Evolutionary conservation across 1,139 yeast species (phyloP).

Genomic region (Protomyces lactucae-debilis): DNA sequence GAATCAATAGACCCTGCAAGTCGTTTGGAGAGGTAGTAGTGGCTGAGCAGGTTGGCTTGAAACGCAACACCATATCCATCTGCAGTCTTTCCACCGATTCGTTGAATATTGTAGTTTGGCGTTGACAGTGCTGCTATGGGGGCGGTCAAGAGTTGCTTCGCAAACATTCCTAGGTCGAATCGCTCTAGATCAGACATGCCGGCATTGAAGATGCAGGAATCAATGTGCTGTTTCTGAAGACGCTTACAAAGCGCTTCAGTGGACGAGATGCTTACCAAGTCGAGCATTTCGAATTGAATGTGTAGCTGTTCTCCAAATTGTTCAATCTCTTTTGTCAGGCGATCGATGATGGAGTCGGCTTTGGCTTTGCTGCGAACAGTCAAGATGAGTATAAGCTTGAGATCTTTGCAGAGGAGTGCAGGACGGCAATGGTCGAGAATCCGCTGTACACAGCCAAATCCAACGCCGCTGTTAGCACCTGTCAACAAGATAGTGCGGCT

Average conservation of each 20-base stretch:
- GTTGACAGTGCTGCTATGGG: constrained; percentile 78
- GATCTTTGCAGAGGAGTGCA: constrained; percentile 42
- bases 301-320: constrained; percentile 45
- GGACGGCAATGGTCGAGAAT: constrained; percentile 40
- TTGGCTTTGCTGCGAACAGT: constrained; percentile 86
- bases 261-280: constrained; percentile 87
- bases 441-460: constrained; percentile 77
- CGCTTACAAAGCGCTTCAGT: constrained; percentile 51
- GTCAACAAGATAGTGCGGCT: constrained; percentile 9
- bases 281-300: constrained; percentile 80
- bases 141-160: constrained; percentile 54
- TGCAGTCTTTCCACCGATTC: constrained; percentile 62
- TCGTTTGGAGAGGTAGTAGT: constrained; percentile 56
- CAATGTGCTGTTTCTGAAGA: constrained; percentile 59
- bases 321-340: constrained; percentile 26
- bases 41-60: constrained; percentile 94
- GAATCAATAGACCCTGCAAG: neutral
- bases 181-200: constrained; percentile 86
- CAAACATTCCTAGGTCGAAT: constrained; percentile 76
- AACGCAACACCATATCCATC: constrained; percentile 77
- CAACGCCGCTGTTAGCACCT: constrained; percentile 56
- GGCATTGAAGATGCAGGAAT: constrained; percentile 78
- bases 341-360: constrained; percentile 42
- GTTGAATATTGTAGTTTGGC: constrained; percentile 78
- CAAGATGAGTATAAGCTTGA: constrained; percentile 68